Base-by-base conservation (phyloP, 2,329 filamentous ascomycete genomes). In the Thielaviopsis punctulata region DNA sequence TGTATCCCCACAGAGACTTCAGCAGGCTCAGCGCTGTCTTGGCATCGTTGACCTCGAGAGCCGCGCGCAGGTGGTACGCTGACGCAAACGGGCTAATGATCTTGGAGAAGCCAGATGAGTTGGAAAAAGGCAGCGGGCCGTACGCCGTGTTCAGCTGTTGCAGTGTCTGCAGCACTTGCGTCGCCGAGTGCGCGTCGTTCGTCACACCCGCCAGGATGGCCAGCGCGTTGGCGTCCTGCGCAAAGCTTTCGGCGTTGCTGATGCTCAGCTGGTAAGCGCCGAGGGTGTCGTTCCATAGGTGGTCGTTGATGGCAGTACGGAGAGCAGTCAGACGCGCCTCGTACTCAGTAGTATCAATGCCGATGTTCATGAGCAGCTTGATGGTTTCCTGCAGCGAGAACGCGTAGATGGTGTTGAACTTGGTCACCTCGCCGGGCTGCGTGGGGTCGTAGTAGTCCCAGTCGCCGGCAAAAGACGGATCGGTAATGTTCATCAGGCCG, bases 381-480 rank as follows among this genome's bases (percentile, higher is more conserved):
- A 59, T 19, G 8, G 50, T 58, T 39, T 64, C 53, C 49, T 64
- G 61, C 9, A 65, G 56, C 0, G 63, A 49, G 52, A 63, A 64
- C 4, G 62, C 62, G 39, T 65, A 64, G 2, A 63, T 45, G 4
- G 57, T 56, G 49, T 65, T 64, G 58, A 65, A 64, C 54, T 64
- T 64, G 22, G 60, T 57, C 2, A 61, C 59, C 3, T 59, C 57
- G 10, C 62, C 62, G 9, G 56, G 49, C 36, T 65, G 63, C 3
- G 56, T 8, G 1, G 61, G 59, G 24, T 65, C 63, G 53, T 65
- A 65, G 52, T 64, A 64, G 51, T 65, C 62, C 63, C 63, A 65
- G 39, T 65, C 63, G 1, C 62, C 62, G 1, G 59, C 61, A n/a
- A 65, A 58, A 0, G 56, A 57, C 5, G 57, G 22, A 18, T 62